Percentiles rank a stretch among this genome's conserved stretches.
Conservation (phyloP, 805 yeast species). For the Candida nitratophila region DNA sequence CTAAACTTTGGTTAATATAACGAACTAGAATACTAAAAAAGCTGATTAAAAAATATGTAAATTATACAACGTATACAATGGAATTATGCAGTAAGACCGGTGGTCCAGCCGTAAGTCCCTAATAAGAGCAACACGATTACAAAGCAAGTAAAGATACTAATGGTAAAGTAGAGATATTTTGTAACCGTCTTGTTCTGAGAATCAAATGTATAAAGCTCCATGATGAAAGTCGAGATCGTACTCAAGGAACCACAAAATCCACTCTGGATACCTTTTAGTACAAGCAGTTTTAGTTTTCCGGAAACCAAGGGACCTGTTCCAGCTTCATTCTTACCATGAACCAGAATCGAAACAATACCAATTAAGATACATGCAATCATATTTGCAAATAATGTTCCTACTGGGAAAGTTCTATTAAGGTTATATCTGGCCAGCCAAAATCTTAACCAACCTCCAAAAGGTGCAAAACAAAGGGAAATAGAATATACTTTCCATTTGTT, state of each 20-base stretch:
- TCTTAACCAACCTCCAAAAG: conserved; percentile 60
- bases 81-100: conserved; percentile 28
- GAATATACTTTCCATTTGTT: conserved; percentile 64
- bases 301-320: conserved; percentile 1
- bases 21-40: too few species aligned
- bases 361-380: conserved; percentile 15
- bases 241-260: conserved; percentile 25
- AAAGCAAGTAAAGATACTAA: conserved; percentile 43
- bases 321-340: conserved; percentile 9
- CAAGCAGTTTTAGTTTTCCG: conserved; percentile 10
- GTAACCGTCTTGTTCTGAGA: conserved; percentile 14
- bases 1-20: too few species aligned
- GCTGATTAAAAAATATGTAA: too few species aligned
- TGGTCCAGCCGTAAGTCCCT: conserved; percentile 70
- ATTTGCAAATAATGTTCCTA: conserved; percentile 40
- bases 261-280: conserved; percentile 16
- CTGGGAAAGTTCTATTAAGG: conserved; percentile 40
- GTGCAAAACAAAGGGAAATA: conserved; percentile 58
- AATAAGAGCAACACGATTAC: conserved; percentile 45
- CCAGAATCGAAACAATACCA: conserved; percentile 12
- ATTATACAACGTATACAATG: neutral
- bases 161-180: conserved; percentile 42
- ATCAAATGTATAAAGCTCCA: conserved; percentile 40
- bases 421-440: conserved; percentile 51
- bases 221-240: conserved; percentile 69